These are phyloP conservation scores for Cutaneotrichosporon cutaneum DNA, from an alignment of 1,284 basidiomycete genomes.

Conservation along the genomic window DNA sequence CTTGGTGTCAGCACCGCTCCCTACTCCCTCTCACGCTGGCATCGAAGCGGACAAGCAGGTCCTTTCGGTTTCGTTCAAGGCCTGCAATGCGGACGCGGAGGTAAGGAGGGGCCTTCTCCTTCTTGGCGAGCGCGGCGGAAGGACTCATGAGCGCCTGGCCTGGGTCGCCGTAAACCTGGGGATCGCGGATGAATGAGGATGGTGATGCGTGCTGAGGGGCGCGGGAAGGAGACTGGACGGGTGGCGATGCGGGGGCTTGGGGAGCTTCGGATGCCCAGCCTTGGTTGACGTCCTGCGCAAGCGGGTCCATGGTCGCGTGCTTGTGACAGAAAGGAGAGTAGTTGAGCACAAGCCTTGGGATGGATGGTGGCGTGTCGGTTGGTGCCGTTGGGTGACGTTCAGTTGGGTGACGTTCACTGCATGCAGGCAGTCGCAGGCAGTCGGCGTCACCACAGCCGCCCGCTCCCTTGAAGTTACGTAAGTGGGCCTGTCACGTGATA, in stretches of 20 bases:
- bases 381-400: neutral
- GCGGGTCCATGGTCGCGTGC: constrained; percentile 24
- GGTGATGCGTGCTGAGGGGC: constrained; percentile 14
- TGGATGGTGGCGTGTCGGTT: neutral
- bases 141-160: constrained; percentile 33
- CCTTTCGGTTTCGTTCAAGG: constrained; percentile 86
- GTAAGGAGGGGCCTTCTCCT: constrained; percentile 58
- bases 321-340: neutral
- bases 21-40: constrained; percentile 66
- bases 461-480: neutral
- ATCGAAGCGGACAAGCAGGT: constrained; percentile 86
- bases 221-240: constrained; percentile 4
- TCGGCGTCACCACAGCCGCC: too few species aligned
- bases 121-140: constrained; percentile 13
- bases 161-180: constrained; percentile 47
- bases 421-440: too few species aligned
- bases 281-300: constrained; percentile 25
- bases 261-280: constrained; percentile 19
- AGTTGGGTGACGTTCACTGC: neutral
- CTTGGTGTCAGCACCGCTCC: constrained; percentile 54
- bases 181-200: constrained; percentile 32
- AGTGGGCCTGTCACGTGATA: neutral
- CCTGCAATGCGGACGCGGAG: constrained; percentile 81
- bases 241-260: constrained; percentile 1
- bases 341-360: neutral